Evolutionary conservation across 2,329 filamentous ascomycete species (phyloP).

Genomic region (Penicillium janthinellum): DNA sequence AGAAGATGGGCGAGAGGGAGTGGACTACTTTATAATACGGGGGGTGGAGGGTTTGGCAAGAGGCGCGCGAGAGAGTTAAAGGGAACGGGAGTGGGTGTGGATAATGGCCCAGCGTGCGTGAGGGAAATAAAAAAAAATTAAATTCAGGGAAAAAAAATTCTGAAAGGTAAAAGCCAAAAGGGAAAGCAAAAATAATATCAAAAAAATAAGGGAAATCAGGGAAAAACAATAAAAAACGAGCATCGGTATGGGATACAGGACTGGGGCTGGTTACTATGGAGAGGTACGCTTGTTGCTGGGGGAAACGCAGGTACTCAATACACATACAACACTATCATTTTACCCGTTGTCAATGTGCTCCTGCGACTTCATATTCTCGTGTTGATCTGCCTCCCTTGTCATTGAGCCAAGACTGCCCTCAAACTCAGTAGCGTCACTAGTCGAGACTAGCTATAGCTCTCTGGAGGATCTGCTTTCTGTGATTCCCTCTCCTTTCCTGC

Average conservation of each 20-base stretch:
- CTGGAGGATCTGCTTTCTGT: background rate
- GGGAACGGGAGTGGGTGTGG: conserved; percentile 23
- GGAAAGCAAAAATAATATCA: background rate
- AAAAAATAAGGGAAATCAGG: conserved; percentile 9
- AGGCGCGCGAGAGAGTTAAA: conserved; percentile 24
- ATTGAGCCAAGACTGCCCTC: background rate
- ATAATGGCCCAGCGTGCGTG: conserved; percentile 21
- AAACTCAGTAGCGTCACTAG: background rate
- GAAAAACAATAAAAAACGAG: conserved; percentile 5
- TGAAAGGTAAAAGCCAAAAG: conserved; percentile 1
- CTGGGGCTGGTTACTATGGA: conserved; percentile 5
- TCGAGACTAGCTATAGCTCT: background rate
- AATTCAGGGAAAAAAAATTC: conserved; percentile 9
- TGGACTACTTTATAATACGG: conserved; percentile 39
- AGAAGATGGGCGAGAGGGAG: conserved; percentile 32
- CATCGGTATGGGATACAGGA: background rate
- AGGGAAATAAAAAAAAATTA: conserved; percentile 20
- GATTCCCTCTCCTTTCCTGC: background rate
- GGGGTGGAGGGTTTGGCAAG: conserved; percentile 21
- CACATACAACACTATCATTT: background rate
- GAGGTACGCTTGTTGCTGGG: background rate
- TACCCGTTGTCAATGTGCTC: no score
- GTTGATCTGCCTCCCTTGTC: background rate
- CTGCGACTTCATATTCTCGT: no score
- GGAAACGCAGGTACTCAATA: background rate